Evolutionary conservation across 2,329 filamentous ascomycete genomes (phyloP).

Genomic region (Diaporthe eres): DNA sequence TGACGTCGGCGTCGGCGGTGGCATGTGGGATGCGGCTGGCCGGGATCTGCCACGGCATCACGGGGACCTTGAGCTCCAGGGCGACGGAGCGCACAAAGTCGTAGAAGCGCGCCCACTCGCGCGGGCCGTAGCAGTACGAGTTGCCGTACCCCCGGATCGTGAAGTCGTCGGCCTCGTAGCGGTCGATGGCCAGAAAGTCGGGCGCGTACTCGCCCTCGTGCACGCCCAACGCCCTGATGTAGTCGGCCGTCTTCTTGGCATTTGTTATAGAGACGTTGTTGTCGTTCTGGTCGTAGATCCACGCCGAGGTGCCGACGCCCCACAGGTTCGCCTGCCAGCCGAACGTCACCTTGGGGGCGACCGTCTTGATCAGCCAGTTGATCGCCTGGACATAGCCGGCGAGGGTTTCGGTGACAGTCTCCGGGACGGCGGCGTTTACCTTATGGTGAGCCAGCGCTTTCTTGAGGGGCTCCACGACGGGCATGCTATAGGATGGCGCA

Average conservation of each 20-base stretch:
- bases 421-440: background rate
- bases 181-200: conserved; percentile 24
- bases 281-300: conserved; percentile 18
- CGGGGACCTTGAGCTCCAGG: conserved; percentile 3
- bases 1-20: background rate
- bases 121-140: conserved; percentile 16
- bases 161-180: conserved; percentile 24
- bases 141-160: background rate
- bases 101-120: background rate
- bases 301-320: conserved; percentile 9
- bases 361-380: background rate
- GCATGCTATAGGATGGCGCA: background rate
- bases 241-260: background rate
- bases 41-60: conserved; percentile 21
- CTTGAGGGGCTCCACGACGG: background rate
- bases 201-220: background rate
- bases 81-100: background rate
- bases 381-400: background rate
- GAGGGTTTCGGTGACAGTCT: background rate
- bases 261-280: background rate
- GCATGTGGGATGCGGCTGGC: conserved; percentile 1
- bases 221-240: background rate
- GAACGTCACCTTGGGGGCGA: background rate
- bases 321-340: conserved; percentile 12
- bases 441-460: background rate